Percentiles rank a stretch among this genome's conserved stretches.
Conservation (phyloP, 2,329 filamentous ascomycete species). For the Fusarium sp. region DNA sequence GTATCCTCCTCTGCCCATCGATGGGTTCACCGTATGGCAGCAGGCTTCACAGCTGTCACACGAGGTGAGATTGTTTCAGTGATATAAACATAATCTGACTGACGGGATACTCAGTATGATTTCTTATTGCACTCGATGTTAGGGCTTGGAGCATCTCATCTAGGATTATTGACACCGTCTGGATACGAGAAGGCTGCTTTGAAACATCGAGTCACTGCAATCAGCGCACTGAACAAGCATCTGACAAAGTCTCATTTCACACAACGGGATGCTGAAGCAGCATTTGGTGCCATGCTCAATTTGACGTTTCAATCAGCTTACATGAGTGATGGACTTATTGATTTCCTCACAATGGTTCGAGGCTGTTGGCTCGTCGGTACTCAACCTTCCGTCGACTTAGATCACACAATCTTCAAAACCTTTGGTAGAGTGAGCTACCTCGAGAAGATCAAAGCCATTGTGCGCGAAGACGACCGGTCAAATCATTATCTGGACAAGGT, state of each 20-base stretch:
- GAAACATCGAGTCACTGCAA: constrained; percentile 54
- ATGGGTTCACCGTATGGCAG: constrained; percentile 53
- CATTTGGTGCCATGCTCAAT: constrained; percentile 53
- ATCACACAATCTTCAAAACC: constrained; percentile 43
- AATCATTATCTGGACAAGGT: constrained; percentile 30
- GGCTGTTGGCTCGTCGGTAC: constrained; percentile 52
- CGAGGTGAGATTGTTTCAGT: constrained; percentile 42
- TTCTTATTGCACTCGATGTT: constrained; percentile 58
- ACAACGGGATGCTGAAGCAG: constrained; percentile 51
- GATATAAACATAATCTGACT: not conserved
- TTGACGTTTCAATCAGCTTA: constrained; percentile 55
- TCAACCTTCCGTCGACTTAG: constrained; percentile 32
- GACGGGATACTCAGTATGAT: constrained; percentile 48
- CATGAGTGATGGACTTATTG: constrained; percentile 55
- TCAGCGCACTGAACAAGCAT: constrained; percentile 52
- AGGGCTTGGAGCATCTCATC: constrained; percentile 55
- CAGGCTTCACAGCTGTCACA: constrained; percentile 54
- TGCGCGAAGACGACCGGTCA: constrained; percentile 13
- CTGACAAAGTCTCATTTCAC: constrained; percentile 48
- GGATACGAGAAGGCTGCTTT: constrained; percentile 48
- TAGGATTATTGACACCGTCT: constrained; percentile 45
- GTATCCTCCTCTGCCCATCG: constrained; percentile 55
- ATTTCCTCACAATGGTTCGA: constrained; percentile 55
- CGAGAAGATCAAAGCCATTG: constrained; percentile 43
- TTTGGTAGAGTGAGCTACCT: constrained; percentile 48